Base-by-base conservation (phyloP, 1,139 yeast genomes). In the Blastobotrys malaysiensis region DNA sequence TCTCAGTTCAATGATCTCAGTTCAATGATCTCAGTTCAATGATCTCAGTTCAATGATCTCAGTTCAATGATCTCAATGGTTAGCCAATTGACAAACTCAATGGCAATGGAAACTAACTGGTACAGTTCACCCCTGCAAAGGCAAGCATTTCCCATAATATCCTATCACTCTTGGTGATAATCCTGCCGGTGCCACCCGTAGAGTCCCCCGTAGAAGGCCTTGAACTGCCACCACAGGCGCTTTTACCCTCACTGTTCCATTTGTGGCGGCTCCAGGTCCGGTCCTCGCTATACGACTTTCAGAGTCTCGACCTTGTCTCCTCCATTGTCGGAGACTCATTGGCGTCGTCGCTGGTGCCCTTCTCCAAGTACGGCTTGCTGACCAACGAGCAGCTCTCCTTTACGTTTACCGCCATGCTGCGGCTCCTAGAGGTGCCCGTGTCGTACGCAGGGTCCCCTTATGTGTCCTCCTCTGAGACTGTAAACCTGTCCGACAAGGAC, bases 181-280 rank as follows among this genome's bases (percentile, higher is more conserved):
- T 70, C 49, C 47, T 66, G 7, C 74, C 75, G 1, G 63, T 62
- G 4, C 62, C 64, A 5, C 66, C 48, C 48, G 46, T 19, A 48
- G 53, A 51, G 19, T 3, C 16, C 5, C 39, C 39, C 3, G 5
- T 16, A 31, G 39, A 31, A n/a, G 39, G 39, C 11, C 11, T 31
- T 4, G 56, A 56, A 11, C 44, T 57, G 21, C 57, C 59, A 50
- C 69, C 68, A 7, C 61, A 58, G 20, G 57, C 59, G 18, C 53
- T 67, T 54, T 55, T 72, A 46, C 82, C 91, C 0, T 73, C 90
- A 1, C 68, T 88, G 16, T 88, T 88, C 63, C 83, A 87, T 61
- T 71, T 88, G 54, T 90, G 97, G 97, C 66, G 78, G 3, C 79
- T 84, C 44, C 75, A 83, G 13, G 76, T 80, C 49, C 77, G 82